Base-by-base conservation (phyloP, 23 red algal species). In the Chondrus crispus region DNA sequence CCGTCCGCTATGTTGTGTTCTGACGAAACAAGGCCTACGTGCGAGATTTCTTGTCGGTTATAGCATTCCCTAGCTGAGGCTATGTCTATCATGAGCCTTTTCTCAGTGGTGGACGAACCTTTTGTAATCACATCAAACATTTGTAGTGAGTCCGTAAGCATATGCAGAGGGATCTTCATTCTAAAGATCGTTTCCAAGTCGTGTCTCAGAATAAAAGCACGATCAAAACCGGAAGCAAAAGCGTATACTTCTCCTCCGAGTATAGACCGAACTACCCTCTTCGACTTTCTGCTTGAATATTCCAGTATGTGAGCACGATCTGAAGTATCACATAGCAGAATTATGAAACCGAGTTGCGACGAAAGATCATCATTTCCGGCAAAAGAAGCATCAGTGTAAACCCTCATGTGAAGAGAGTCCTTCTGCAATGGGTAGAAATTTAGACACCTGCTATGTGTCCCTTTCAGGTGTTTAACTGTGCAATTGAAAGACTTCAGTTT, bases 111-210 rank as follows among this genome's bases (percentile, higher is more conserved):
- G 5, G 32, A 2, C 14, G 49, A 66, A 14, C 30, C 46, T 29
- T 68, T 52, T 68, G 81, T 85, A 16, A 85, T 85, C 3, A 68
- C 81, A 69, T 85, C 81, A 69, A 85, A 85, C 50, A 85, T 16
- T 48, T 85, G 81, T 41, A 68, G 64, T 62, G 81, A 69, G 53
- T 85, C 54, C 33, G 57, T 85, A 33, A 85, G 44, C 81, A 69
- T 85, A 48, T 36, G 60, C 26, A 80, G 74, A 47, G 74, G 74
- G 19, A 77, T 50, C 22, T 0, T 47, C 42, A 2, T 33, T 16
- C 74, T 14, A 3, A 18, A 80, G 44, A 80, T 47, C 33, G 13
- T 32, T 53, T 80, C 74, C 24, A 80, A 40, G 1, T 80, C 74
- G 49, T 80, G 20, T 14, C 74, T 8, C 40, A 80, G 74, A 29